A percentile compares a stretch with the other conserved stretches of the same genome.
Evolutionary conservation across 495 filamentous ascomycete genomes (phyloP).

Genomic region (Aspergillus bridgeri): DNA sequence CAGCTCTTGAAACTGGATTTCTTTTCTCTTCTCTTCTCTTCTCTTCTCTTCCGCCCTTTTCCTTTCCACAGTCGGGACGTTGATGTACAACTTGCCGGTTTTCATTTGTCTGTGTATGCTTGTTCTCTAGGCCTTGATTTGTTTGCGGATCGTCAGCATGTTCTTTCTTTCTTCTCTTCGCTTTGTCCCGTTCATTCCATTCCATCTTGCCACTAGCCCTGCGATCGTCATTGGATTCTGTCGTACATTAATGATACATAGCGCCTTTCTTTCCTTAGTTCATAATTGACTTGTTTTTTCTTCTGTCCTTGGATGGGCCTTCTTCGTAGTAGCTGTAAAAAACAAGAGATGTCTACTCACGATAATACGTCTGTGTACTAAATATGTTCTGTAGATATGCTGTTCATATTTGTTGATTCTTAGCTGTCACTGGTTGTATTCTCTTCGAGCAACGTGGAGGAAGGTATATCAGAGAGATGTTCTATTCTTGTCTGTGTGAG

Average conservation of each 20-base stretch:
- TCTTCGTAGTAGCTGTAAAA: not conserved
- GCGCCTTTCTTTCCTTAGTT: conserved; percentile 28
- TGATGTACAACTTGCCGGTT: conserved; percentile 1
- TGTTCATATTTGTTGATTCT: no score
- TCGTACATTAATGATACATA: conserved; percentile 39
- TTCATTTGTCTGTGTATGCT: conserved; percentile 6
- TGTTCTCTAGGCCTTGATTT: not conserved
- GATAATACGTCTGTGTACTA: no score
- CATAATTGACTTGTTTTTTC: conserved; percentile 24
- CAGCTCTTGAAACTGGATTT: no score
- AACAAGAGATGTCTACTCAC: no score
- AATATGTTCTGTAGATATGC: no score
- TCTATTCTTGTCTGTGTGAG: no score
- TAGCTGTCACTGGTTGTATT: no score
- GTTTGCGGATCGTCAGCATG: conserved; percentile 11
- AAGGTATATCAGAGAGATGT: no score
- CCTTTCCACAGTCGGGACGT: not conserved
- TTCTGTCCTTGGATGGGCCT: not conserved
- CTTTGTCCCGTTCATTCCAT: no score
- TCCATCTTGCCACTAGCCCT: conserved; percentile 9
- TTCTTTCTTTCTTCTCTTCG: conserved; percentile 19
- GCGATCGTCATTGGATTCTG: conserved; percentile 16
- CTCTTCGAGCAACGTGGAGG: no score
- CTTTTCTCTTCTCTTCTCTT: no score
- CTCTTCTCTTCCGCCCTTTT: no score